phyloP scores from a whole-genome alignment of 768 basidiomycete genomes.

The Lactarius hatsudake region DNA sequence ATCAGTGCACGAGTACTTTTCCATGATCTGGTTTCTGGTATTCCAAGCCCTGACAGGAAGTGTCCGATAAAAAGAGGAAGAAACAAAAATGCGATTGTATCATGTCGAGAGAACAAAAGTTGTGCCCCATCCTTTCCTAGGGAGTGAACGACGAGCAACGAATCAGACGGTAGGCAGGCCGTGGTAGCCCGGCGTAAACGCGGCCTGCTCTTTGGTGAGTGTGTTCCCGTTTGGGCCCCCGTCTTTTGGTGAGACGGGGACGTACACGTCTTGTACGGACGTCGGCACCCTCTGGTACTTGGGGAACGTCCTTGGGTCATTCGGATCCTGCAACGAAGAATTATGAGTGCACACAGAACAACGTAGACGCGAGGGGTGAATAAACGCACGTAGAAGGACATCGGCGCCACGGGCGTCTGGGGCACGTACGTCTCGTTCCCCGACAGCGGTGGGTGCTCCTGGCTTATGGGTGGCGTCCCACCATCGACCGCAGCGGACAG shows the following conservation, averaged over 20 bases:
- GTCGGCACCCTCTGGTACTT: background rate
- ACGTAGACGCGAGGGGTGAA: too few relatives aligned
- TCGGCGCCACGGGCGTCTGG: background rate
- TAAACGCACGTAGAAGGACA: constrained; percentile 11
- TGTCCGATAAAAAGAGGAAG: background rate
- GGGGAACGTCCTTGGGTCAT: constrained; percentile 12
- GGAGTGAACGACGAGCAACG: background rate
- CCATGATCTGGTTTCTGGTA: too few relatives aligned
- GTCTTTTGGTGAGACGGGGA: too few relatives aligned
- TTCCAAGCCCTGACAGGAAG: too few relatives aligned
- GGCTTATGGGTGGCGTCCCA: too few relatives aligned
- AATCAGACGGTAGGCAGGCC: constrained; percentile 1
- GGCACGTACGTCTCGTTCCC: too few relatives aligned
- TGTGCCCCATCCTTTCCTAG: background rate
- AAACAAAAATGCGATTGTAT: background rate
- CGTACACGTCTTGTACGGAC: too few relatives aligned
- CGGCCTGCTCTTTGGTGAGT: too few relatives aligned
- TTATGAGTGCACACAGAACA: background rate
- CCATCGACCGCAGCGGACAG: background rate
- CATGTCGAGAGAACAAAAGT: background rate
- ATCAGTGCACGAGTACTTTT: too few relatives aligned
- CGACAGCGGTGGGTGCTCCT: too few relatives aligned
- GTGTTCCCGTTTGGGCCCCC: too few relatives aligned
- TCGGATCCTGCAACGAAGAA: constrained; percentile 8
- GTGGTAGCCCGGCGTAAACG: too few relatives aligned